Evolutionary conservation across 768 basidiomycete species (phyloP).

Genomic region (Tulasnella sp.): DNA sequence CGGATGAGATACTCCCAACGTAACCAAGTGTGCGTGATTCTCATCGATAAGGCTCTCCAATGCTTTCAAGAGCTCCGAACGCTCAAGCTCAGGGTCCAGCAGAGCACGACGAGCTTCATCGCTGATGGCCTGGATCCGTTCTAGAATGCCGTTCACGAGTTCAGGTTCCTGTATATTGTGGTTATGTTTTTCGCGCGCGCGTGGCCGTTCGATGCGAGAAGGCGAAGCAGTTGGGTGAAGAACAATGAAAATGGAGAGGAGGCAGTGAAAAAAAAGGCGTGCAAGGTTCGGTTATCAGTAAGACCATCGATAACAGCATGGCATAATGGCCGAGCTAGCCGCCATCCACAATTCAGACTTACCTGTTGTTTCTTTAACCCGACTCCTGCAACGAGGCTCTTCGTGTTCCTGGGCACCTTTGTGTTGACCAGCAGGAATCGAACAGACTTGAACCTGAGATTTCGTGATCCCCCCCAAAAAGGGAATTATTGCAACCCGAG

Average conservation of each 20-base stretch:
- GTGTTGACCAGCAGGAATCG: conserved; percentile 91
- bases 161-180: conserved; percentile 66
- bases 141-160: conserved; percentile 68
- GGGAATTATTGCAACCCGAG: not conserved
- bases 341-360: conserved; percentile 31
- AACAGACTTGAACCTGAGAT: conserved; percentile 82
- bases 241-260: not conserved
- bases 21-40: conserved; percentile 81
- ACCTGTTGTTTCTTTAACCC: conserved; percentile 62
- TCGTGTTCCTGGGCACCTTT: conserved; percentile 88
- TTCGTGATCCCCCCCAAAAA: not conserved
- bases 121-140: conserved; percentile 78
- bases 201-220: conserved; percentile 8
- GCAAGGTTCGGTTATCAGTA: conserved; percentile 2
- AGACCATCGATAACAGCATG: conserved; percentile 4
- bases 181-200: not conserved
- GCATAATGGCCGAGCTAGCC: not conserved
- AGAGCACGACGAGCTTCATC: conserved; percentile 74
- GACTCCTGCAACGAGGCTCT: conserved; percentile 89
- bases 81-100: conserved; percentile 66
- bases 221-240: not conserved
- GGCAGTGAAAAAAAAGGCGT: not conserved
- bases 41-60: conserved; percentile 79
- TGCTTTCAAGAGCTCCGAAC: conserved; percentile 57
- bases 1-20: conserved; percentile 88